phyloP scores from a whole-genome alignment of 2,329 filamentous ascomycete species.

The Alternaria arborescens region DNA sequence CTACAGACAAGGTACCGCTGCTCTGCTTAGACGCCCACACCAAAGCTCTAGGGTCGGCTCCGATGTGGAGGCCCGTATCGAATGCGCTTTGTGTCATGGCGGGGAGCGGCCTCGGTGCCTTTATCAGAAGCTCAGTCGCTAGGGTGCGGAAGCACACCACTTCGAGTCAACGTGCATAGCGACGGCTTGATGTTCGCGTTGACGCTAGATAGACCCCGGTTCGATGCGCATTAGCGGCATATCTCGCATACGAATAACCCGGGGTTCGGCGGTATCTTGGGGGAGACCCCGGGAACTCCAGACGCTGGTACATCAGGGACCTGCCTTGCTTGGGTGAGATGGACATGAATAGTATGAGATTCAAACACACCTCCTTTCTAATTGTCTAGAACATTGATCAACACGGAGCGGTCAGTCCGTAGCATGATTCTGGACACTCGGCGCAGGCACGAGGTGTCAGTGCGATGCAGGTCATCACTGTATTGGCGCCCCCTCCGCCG shows the following conservation, averaged over 20 bases:
- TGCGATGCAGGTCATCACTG: conserved; percentile 6
- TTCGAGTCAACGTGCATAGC: conserved; percentile 11
- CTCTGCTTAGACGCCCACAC: conserved; percentile 4
- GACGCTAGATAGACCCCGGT: conserved; percentile 7
- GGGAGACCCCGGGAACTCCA: conserved; percentile 9
- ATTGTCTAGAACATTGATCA: neutral
- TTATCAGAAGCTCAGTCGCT: conserved; percentile 19
- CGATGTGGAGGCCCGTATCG: conserved; percentile 17
- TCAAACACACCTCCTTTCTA: conserved; percentile 2
- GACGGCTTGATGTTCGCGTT: conserved; percentile 21
- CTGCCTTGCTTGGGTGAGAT: conserved; percentile 3
- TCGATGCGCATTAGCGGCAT: conserved; percentile 7
- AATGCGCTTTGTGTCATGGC: conserved; percentile 10
- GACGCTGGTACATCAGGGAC: conserved; percentile 6
- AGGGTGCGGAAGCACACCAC: conserved; percentile 8
- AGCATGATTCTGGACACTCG: neutral
- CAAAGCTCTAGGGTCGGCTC: neutral
- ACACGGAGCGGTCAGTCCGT: conserved; percentile 4
- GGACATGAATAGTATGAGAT: neutral
- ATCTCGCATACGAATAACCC: conserved; percentile 29
- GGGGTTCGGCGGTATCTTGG: conserved; percentile 13
- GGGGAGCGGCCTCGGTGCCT: conserved; percentile 14
- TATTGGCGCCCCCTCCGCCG: conserved; percentile 1
- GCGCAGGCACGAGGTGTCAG: conserved; percentile 10
- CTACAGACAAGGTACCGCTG: conserved; percentile 7